A percentile compares a stretch with the other conserved stretches of the same genome.
These are phyloP conservation scores for Cerrena zonata DNA, from an alignment of 1,284 basidiomycete genomes.

Conservation along the genomic window DNA sequence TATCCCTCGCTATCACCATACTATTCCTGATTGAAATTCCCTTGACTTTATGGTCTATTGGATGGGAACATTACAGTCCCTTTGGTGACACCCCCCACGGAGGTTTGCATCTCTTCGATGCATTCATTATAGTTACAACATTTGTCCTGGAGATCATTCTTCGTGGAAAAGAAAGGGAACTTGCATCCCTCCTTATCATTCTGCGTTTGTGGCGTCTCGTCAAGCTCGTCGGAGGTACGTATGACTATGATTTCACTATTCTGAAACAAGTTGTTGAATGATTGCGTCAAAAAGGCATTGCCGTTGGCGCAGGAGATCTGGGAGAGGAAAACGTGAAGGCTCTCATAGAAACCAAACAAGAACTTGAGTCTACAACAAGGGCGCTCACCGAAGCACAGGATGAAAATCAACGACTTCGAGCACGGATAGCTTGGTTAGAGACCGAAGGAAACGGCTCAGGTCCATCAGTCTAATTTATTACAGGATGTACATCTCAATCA, in stretches of 20 bases:
- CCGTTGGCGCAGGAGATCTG: slow-evolving; percentile 68
- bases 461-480: background rate
- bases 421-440: slow-evolving; percentile 25
- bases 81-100: slow-evolving; percentile 45
- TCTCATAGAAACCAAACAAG: slow-evolving; percentile 41
- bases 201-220: slow-evolving; percentile 75
- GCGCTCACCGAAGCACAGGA: slow-evolving; percentile 27
- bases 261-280: background rate
- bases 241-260: background rate
- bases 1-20: slow-evolving; percentile 64
- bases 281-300: slow-evolving; percentile 45
- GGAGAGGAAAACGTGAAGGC: slow-evolving; percentile 47
- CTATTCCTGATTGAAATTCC: slow-evolving; percentile 76
- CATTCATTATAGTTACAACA: slow-evolving; percentile 61
- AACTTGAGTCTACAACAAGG: slow-evolving; percentile 37
- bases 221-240: slow-evolving; percentile 69
- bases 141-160: slow-evolving; percentile 67
- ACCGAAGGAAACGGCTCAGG: slow-evolving; percentile 3
- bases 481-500: background rate
- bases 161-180: slow-evolving; percentile 60
- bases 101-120: slow-evolving; percentile 66
- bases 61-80: slow-evolving; percentile 53
- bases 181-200: slow-evolving; percentile 63
- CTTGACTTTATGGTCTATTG: slow-evolving; percentile 58
- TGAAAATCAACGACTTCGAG: slow-evolving; percentile 36